These are phyloP conservation scores for Entoloma clypeatum DNA, from an alignment of 1,284 basidiomycete species.

Conservation along the genomic window DNA sequence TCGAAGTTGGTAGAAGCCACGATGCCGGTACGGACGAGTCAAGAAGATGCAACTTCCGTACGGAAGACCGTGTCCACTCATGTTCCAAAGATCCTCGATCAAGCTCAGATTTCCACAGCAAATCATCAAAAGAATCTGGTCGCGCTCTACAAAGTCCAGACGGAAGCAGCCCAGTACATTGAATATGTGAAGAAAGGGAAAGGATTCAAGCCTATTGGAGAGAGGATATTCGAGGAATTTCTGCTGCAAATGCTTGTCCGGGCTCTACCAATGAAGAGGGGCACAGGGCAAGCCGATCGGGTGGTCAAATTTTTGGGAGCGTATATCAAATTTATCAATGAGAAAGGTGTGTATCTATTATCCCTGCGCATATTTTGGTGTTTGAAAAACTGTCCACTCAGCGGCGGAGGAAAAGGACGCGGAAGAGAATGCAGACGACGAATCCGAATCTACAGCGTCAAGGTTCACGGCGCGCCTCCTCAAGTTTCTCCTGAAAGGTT, in stretches of 20 bases:
- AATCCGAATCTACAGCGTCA: conserved; percentile 66
- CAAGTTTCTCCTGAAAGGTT: conserved; percentile 76
- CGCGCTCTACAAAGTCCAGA: conserved; percentile 79
- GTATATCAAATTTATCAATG: conserved; percentile 75
- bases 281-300: conserved; percentile 71
- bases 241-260: conserved; percentile 68
- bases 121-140: conserved; percentile 87
- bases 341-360: conserved; percentile 54
- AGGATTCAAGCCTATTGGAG: conserved; percentile 58
- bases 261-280: conserved; percentile 80
- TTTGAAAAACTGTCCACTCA: conserved; percentile 7
- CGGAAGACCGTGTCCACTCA: conserved; percentile 11
- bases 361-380: conserved; percentile 1
- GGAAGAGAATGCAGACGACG: conserved; percentile 29
- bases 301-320: conserved; percentile 83
- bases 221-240: conserved; percentile 72
- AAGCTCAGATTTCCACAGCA: conserved; percentile 74
- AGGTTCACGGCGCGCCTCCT: conserved; percentile 77
- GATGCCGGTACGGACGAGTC: conserved; percentile 18
- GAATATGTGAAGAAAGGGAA: conserved; percentile 28
- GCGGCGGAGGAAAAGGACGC: conserved; percentile 27
- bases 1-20: no score
- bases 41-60: conserved; percentile 12
- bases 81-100: conserved; percentile 48
- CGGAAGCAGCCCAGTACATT: conserved; percentile 50